These are phyloP conservation scores for Cladophialophora bantiana DNA, from an alignment of 2,329 filamentous ascomycete species.

Conservation along the genomic window DNA sequence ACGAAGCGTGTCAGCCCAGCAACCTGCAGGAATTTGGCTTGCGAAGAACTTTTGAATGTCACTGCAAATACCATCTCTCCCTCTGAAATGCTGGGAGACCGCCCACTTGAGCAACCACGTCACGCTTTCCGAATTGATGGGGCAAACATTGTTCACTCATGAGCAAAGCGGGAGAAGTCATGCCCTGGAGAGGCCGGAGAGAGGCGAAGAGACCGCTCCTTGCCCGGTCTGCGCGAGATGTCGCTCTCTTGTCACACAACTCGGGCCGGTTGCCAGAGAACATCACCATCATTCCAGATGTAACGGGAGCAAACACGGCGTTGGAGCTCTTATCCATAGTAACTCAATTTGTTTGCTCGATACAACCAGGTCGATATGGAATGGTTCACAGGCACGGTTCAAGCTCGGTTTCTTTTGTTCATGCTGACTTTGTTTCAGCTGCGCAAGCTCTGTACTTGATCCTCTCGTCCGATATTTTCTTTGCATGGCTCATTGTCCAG, in stretches of 20 bases:
- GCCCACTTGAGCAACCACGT: neutral
- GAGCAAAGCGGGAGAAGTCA: neutral
- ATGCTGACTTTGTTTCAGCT: neutral
- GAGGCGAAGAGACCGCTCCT: neutral
- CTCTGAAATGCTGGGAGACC: neutral
- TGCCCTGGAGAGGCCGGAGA: neutral
- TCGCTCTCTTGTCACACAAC: constrained; percentile 4
- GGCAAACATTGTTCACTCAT: neutral
- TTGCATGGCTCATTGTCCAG: neutral
- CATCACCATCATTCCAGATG: constrained; percentile 3
- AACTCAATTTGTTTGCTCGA: neutral
- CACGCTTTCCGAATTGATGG: neutral
- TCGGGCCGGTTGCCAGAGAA: constrained; percentile 3
- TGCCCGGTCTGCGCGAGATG: neutral
- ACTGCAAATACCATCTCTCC: neutral
- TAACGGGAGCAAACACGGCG: neutral
- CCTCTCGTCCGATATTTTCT: neutral
- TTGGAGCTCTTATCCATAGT: neutral
- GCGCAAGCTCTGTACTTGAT: neutral
- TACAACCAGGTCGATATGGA: neutral
- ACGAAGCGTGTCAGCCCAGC: constrained; percentile 18
- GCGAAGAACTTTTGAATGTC: neutral
- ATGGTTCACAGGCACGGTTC: neutral
- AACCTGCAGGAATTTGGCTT: constrained; percentile 31
- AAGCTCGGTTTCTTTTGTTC: neutral